These are phyloP conservation scores for Komagataella mondaviorum DNA, from an alignment of 805 yeast species.

Conservation along the genomic window DNA sequence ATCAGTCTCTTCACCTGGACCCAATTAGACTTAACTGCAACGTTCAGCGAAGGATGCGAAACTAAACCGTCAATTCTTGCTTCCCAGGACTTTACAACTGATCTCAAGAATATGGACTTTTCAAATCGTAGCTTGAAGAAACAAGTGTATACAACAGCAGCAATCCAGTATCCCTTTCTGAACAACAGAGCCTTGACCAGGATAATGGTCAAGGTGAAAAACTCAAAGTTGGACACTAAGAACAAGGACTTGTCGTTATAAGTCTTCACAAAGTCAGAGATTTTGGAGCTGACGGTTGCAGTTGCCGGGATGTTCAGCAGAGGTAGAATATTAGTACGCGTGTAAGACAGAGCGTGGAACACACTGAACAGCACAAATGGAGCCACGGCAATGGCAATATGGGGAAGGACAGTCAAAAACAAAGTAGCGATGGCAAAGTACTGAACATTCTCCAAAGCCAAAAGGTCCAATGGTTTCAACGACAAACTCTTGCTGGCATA, in stretches of 20 bases:
- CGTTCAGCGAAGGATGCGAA: conserved; percentile 40
- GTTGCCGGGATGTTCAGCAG: conserved; percentile 22
- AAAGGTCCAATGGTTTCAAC: conserved; percentile 14
- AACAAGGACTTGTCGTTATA: conserved; percentile 48
- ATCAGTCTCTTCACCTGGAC: conserved; percentile 23
- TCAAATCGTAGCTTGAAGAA: conserved; percentile 74
- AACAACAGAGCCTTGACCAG: conserved; percentile 32
- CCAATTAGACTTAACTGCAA: conserved; percentile 35
- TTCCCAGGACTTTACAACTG: conserved; percentile 55
- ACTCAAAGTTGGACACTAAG: conserved; percentile 46
- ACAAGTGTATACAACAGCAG: conserved; percentile 35
- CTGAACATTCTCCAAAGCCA: conserved; percentile 58
- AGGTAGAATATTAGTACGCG: conserved; percentile 56
- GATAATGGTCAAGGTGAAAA: conserved; percentile 12
- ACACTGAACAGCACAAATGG: conserved; percentile 71
- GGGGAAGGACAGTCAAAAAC: conserved; percentile 45
- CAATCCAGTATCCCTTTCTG: conserved; percentile 48
- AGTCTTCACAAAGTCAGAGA: conserved; percentile 24
- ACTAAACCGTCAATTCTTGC: conserved; percentile 44
- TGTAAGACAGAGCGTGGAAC: conserved; percentile 71
- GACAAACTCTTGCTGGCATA: conserved; percentile 19
- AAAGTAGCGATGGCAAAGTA: conserved; percentile 46
- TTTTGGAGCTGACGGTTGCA: not conserved
- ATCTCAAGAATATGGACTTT: conserved; percentile 58
- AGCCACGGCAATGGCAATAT: conserved; percentile 43